Conservation (phyloP, 2,329 filamentous ascomycete species). For the Xylariaceae sp. region DNA sequence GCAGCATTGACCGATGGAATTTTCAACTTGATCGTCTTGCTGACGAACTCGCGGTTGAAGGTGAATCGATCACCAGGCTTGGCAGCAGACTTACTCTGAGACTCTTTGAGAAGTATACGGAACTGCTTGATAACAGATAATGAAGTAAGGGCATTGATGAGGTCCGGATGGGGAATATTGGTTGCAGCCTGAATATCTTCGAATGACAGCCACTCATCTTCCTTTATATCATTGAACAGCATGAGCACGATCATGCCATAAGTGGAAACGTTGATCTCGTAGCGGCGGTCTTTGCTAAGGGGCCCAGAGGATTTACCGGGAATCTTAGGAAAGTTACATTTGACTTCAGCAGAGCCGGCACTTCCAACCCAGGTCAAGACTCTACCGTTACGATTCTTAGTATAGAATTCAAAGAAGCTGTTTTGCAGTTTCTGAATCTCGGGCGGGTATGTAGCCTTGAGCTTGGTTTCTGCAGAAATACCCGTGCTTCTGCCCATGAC, state of each 20-base stretch:
- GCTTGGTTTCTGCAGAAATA: conserved; percentile 51
- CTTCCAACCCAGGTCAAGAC: conserved; percentile 81
- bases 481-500: conserved; percentile 71
- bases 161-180: conserved; percentile 75
- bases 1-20: conserved; percentile 81
- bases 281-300: conserved; percentile 70
- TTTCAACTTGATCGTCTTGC: conserved; percentile 86
- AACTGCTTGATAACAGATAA: conserved; percentile 80
- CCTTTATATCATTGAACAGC: conserved; percentile 80
- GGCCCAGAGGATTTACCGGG: conserved; percentile 70
- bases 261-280: conserved; percentile 91
- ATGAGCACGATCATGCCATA: conserved; percentile 90
- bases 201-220: conserved; percentile 58
- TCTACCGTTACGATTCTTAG: conserved; percentile 83
- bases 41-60: conserved; percentile 82
- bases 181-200: conserved; percentile 86
- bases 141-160: conserved; percentile 79
- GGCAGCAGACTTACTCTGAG: conserved; percentile 73
- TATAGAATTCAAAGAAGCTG: conserved; percentile 89
- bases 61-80: conserved; percentile 78
- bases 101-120: conserved; percentile 79
- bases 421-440: conserved; percentile 77
- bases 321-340: conserved; percentile 75
- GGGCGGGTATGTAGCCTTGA: conserved; percentile 73
- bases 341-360: conserved; percentile 82